Percentiles rank a stretch among this genome's conserved stretches.
Evolutionary conservation across 1,284 basidiomycete species (phyloP).

Genomic region (Xerocomus nothofagi): DNA sequence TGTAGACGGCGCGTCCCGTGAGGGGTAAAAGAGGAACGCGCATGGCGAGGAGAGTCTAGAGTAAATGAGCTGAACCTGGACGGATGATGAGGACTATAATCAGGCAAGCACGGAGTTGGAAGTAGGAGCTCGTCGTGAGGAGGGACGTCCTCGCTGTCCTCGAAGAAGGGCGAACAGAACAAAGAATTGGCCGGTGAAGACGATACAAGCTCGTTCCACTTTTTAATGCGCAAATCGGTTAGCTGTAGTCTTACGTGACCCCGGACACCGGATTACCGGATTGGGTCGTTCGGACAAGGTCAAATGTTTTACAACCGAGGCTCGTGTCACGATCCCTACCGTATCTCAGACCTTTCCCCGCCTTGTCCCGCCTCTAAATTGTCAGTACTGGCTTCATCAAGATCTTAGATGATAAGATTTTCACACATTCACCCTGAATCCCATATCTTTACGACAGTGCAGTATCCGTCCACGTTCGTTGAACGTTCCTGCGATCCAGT

Average conservation of each 20-base stretch:
- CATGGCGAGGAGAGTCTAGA: constrained; percentile 35
- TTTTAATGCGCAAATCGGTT: constrained; percentile 26
- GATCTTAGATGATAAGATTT: constrained; percentile 6
- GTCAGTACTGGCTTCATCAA: background rate
- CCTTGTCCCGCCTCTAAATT: background rate
- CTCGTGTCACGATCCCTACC: background rate
- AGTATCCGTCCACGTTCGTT: too few relatives aligned
- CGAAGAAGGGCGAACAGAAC: background rate
- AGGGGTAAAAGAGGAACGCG: constrained; percentile 59
- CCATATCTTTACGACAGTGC: too few relatives aligned
- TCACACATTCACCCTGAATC: too few relatives aligned
- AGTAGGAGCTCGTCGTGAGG: background rate
- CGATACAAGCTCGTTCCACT: constrained; percentile 31
- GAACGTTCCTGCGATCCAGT: too few relatives aligned
- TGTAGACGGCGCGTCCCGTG: constrained; percentile 63
- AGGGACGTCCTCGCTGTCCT: background rate
- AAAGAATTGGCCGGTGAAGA: background rate
- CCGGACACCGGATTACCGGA: constrained; percentile 22
- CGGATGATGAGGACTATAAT: background rate
- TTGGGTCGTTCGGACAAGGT: background rate
- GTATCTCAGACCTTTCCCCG: background rate
- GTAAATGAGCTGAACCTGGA: background rate
- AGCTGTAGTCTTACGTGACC: constrained; percentile 14
- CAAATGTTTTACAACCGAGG: too few relatives aligned
- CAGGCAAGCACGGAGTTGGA: background rate